Evolutionary conservation across 148 eudicot genomes (phyloP).

Genomic region (Euryodendron excelsum): DNA sequence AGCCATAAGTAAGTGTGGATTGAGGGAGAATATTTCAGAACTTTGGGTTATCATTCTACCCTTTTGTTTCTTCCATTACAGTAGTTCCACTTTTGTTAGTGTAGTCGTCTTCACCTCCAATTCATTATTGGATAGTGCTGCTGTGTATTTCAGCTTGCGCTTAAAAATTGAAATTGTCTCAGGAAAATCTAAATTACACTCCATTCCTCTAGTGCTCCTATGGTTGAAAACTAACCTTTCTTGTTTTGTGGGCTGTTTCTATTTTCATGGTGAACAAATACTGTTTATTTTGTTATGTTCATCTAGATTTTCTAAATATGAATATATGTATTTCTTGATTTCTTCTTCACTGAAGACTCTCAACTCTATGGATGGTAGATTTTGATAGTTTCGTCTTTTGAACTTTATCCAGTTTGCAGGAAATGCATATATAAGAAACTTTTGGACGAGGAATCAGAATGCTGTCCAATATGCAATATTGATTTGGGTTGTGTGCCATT

Average conservation of each 20-base stretch:
- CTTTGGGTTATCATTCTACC: not conserved
- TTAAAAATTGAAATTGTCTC: not conserved
- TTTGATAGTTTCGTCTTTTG: not conserved
- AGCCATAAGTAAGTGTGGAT: not conserved
- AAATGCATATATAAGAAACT: slow-evolving; percentile 77
- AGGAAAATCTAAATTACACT: not conserved
- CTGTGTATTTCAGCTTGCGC: not conserved
- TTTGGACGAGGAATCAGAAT: slow-evolving; percentile 78
- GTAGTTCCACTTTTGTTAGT: not conserved
- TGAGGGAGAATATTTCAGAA: not conserved
- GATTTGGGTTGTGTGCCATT: slow-evolving; percentile 71
- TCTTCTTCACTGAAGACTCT: not conserved
- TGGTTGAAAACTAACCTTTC: not conserved
- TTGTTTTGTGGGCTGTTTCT: not conserved
- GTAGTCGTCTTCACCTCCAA: not conserved
- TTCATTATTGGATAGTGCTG: not conserved
- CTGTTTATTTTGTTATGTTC: not conserved
- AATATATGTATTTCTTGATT: not conserved
- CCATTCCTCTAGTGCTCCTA: not conserved
- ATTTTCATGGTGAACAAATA: not conserved
- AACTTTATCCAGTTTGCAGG: slow-evolving; percentile 68
- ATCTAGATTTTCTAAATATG: not conserved
- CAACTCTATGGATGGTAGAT: not conserved
- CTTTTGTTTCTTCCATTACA: not conserved
- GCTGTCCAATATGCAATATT: slow-evolving; percentile 80